Base-by-base conservation (phyloP, 1,284 basidiomycete genomes). In the Athelia sp. region DNA sequence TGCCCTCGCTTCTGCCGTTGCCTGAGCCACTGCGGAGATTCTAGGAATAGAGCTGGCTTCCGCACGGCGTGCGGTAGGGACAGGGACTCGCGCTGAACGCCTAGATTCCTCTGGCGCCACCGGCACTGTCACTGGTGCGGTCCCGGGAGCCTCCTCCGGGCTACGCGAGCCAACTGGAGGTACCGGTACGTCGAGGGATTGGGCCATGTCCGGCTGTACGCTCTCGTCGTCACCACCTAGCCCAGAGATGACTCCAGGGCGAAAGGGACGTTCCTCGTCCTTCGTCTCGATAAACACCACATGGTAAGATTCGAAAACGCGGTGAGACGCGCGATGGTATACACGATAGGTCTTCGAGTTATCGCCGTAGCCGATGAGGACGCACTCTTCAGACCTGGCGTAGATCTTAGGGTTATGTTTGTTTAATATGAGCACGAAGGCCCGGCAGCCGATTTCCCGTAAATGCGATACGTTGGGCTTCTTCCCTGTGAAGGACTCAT, bases 321-420 rank as follows among this genome's bases (percentile, higher is more conserved):
- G 51, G 9, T 48, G 29, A 1, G 60, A 56, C 9, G 49, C 26
- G 1, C 46, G 46, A 32, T 68, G 52, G 35, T 63, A 68, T 45
- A 60, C 64, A 10, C 62, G 40, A 46, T 69, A 70, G 0, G 66
- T 54, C 52, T 70, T 70, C 0, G 65, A 63, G 15, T 61, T 51
- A 0, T 48, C 31, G 2, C 54, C 57, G 43, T 72, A 71, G 0
- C 67, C 66, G 18, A 70, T 61, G 1, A 72, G 61, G 1, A 65
- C 51, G 31, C 65, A 67, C 47, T 67, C 62, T 3, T 61, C 29
- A 0, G 64, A 67, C 0, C 59, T 54, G 0, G 56, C 57, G 19
- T 54, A 59, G 22, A 68, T 53, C 46, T 70, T 71, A 0, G 66
- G 46, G 51, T 67, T 50, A 59, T 54, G 43, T 50, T 31, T 13